phyloP scores from a whole-genome alignment of 75 land plant genomes.

The Selaginella moellendorffii region DNA sequence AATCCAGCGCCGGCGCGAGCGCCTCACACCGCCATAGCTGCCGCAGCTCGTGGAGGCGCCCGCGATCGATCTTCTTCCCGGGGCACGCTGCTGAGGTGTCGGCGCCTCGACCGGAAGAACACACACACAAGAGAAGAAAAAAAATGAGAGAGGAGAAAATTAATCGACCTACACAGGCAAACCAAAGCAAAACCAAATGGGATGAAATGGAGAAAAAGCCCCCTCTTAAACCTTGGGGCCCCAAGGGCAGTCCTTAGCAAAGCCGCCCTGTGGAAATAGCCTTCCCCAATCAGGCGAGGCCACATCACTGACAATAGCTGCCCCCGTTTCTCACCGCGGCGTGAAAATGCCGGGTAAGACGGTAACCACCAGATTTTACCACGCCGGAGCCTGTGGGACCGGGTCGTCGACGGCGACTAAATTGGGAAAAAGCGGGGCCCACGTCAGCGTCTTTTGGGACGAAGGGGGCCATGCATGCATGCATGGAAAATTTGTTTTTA shows the following conservation, averaged over 20 bases:
- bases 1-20: no score
- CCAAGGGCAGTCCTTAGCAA: background rate
- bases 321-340: background rate
- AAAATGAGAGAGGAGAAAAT: background rate
- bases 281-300: background rate
- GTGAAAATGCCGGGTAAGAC: background rate
- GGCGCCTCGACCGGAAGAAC: background rate
- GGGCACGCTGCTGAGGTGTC: background rate
- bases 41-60: no score
- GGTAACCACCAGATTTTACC: no score
- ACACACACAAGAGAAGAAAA: background rate
- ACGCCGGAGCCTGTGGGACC: background rate
- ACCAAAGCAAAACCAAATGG: background rate
- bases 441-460: background rate
- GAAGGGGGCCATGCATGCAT: background rate
- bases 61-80: background rate
- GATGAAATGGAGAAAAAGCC: background rate
- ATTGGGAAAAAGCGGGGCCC: background rate
- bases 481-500: no score
- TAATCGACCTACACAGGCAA: background rate
- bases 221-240: background rate
- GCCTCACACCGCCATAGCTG: constrained; percentile 1
- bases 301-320: background rate
- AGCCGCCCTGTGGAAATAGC: background rate
- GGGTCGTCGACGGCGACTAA: constrained; percentile 1